These are phyloP conservation scores for Dactylella cylindrospora DNA, from an alignment of 2,329 filamentous ascomycete species.

Conservation along the genomic window DNA sequence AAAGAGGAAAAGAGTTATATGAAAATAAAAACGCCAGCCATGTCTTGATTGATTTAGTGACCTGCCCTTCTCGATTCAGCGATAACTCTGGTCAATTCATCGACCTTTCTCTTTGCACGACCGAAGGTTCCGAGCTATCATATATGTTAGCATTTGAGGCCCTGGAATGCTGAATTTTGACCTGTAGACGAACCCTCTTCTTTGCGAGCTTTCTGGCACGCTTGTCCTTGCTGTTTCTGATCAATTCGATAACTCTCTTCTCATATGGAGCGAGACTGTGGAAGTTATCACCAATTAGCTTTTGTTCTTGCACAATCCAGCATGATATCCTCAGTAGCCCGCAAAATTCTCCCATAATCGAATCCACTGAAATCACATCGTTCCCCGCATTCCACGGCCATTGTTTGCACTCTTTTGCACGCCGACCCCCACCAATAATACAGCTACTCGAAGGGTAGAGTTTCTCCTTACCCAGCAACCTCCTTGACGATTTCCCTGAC, in stretches of 20 bases:
- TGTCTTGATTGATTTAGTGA: constrained; percentile 59
- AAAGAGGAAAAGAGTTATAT: constrained; percentile 2
- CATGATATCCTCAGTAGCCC: not conserved
- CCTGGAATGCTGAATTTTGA: constrained; percentile 1
- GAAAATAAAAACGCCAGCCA: constrained; percentile 33
- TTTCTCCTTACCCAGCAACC: constrained; percentile 77
- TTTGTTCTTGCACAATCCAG: not conserved
- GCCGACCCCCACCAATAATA: not conserved
- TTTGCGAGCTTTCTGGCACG: constrained; percentile 97
- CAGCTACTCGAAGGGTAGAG: constrained; percentile 8
- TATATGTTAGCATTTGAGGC: constrained; percentile 48
- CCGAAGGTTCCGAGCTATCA: constrained; percentile 91
- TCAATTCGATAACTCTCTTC: constrained; percentile 97
- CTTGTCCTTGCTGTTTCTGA: constrained; percentile 99
- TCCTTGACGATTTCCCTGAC: constrained; percentile 98
- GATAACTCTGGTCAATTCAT: constrained; percentile 97
- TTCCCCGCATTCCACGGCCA: not conserved
- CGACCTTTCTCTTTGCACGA: constrained; percentile 99
- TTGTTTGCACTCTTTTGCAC: not conserved
- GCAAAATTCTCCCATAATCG: not conserved
- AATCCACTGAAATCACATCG: not conserved
- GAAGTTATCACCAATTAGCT: constrained; percentile 15
- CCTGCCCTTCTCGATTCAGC: constrained; percentile 83
- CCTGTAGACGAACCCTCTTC: constrained; percentile 75
- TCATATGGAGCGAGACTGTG: constrained; percentile 84